Conservation (phyloP, 1,139 yeast species). For the Suhomyces guaymorum region DNA sequence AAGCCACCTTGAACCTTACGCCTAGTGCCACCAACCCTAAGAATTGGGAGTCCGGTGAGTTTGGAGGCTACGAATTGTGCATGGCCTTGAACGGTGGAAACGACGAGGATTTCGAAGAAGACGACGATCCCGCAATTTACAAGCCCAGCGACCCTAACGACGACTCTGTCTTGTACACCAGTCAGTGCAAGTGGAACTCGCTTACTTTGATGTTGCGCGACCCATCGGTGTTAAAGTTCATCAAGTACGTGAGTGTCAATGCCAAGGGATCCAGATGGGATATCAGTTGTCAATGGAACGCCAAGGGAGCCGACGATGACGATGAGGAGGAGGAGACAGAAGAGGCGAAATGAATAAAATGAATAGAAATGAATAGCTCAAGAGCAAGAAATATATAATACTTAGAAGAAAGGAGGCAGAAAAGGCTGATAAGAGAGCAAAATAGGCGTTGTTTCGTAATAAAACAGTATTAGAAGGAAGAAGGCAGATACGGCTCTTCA, state of each 20-base stretch:
- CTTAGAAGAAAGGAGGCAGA: too few species aligned
- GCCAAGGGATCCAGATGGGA: slow-evolving; percentile 97
- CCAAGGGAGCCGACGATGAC: slow-evolving; percentile 37
- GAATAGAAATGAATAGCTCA: neutral
- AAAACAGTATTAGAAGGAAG: too few species aligned
- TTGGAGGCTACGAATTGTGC: slow-evolving; percentile 92
- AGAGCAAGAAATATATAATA: too few species aligned
- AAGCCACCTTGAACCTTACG: slow-evolving; percentile 75
- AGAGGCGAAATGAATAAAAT: slow-evolving; percentile 4
- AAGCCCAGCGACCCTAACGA: slow-evolving; percentile 58
- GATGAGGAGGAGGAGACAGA: slow-evolving; percentile 21
- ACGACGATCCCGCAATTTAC: slow-evolving; percentile 59
- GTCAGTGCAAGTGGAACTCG: slow-evolving; percentile 84
- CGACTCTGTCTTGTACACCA: slow-evolving; percentile 78
- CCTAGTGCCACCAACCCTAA: slow-evolving; percentile 56
- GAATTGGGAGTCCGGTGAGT: slow-evolving; percentile 85
- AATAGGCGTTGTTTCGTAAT: too few species aligned
- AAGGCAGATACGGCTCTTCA: too few species aligned
- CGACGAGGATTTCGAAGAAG: slow-evolving; percentile 41
- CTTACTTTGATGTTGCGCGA: slow-evolving; percentile 80
- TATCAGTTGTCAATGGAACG: slow-evolving; percentile 76
- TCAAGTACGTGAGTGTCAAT: slow-evolving; percentile 84
- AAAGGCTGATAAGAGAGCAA: too few species aligned
- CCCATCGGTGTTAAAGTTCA: slow-evolving; percentile 79
- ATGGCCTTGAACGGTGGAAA: slow-evolving; percentile 66